Evolutionary conservation across 1,284 basidiomycete species (phyloP).

Genomic region (Clitocybe nebularis): DNA sequence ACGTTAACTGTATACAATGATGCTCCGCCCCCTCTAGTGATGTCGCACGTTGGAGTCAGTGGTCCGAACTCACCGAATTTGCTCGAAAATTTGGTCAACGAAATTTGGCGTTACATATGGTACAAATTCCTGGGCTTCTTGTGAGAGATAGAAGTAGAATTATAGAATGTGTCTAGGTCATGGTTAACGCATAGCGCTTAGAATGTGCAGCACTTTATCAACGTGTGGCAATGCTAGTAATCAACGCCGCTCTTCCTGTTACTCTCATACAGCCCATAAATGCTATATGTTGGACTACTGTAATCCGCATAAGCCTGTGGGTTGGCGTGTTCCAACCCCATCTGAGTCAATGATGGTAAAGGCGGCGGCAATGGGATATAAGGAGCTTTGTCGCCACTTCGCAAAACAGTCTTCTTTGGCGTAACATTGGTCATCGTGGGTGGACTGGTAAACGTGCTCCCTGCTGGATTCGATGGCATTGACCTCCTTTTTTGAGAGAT

Average conservation of each 20-base stretch:
- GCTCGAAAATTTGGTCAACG: too few species aligned
- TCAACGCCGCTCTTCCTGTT: slow-evolving; percentile 52
- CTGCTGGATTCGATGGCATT: background rate
- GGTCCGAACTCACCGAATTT: too few species aligned
- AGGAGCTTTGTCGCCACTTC: slow-evolving; percentile 60
- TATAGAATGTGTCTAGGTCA: too few species aligned
- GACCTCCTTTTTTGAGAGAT: background rate
- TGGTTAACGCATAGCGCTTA: too few species aligned
- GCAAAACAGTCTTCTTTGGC: slow-evolving; percentile 19
- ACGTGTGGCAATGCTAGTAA: too few species aligned
- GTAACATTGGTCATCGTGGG: background rate
- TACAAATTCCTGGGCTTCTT: too few species aligned
- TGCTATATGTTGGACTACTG: slow-evolving; percentile 75
- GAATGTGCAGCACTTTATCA: too few species aligned
- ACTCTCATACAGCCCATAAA: slow-evolving; percentile 68
- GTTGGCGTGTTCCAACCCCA: slow-evolving; percentile 64
- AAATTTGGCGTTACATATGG: too few species aligned
- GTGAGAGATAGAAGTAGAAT: too few species aligned
- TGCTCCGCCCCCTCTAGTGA: too few species aligned
- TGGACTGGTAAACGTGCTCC: background rate
- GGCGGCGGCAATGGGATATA: slow-evolving; percentile 72
- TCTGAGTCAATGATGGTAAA: slow-evolving; percentile 71
- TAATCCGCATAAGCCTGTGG: slow-evolving; percentile 61
- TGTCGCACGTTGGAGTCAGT: too few species aligned
- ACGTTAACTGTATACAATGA: too few species aligned